Base-by-base conservation (phyloP, 768 basidiomycete species). In the Termitomyces sp. region DNA sequence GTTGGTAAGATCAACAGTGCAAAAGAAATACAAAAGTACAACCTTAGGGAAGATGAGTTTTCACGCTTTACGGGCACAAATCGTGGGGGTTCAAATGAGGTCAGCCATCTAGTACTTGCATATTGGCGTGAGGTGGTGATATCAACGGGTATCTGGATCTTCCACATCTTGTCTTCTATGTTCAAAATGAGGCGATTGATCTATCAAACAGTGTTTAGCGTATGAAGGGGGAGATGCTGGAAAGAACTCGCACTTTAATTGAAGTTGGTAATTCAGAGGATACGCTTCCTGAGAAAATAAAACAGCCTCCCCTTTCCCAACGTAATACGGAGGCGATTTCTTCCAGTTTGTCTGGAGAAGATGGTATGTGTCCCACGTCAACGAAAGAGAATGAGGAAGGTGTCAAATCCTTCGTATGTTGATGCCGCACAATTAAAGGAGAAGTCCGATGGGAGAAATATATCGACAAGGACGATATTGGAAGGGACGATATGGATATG, bases 121-220 rank as follows among this genome's bases (percentile, higher is more conserved):
- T 62, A 72, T 33, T 70, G 68, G 9, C 75, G 75, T 29, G 67
- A 60, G 16, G 62, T 65, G 52, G 68, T 70, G 1, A 80, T 76
- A 20, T 77, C 71, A 48, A 85, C 71, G 0, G 83, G 80, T 31
- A 93, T 68, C 40, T 88, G 77, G 23, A 94, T 73, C 40, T 72
- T 79, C 91, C 91, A 94, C 27, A 67, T 72, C 35, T 81, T 80
- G 65, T 87, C 77, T 52, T 76, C 74, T 23, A 92, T 63, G 0
- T 76, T 81, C 35, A 85, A 56, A 2, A 81, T 65, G 1, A 87
- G 63, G 60, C 76, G 73, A 5, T 70, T 63, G n/a, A 77, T 60
- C 83, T 73, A 66, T 61, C n/a, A 68, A 55, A 72, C 67, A 23
- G 36, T 51, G 46, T 23, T 45, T 54, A 39, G 33, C 45, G 18